Evolutionary conservation across 2,329 filamentous ascomycete species (phyloP), one percentile per base, ranked within the genome.

Genomic region (Lojkania enalia): DNA sequence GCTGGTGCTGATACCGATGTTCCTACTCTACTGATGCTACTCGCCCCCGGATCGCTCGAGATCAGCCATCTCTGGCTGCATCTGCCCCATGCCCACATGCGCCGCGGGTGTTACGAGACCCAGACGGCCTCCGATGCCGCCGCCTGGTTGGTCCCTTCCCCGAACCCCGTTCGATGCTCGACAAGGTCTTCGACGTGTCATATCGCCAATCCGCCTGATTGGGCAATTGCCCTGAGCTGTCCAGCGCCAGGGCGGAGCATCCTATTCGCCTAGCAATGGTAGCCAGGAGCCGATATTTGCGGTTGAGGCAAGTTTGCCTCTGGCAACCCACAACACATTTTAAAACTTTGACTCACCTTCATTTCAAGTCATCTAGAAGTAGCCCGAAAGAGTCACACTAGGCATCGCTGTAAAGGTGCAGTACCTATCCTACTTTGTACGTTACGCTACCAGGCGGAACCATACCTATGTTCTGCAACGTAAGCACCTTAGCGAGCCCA

Each of bases 111-210:
- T 49, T 49, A 49, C 54, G 50, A 23, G 21, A 44, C n/a, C 20
- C 45, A 49, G 47, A 43, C 45, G 42, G 55, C 50, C 44, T 42
- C 13, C 14, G 40, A 39, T 27, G 7, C 7, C 23, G 23, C 11
- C 30, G 40, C 40, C 38, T 55, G 52, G 55, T 62, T 63, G 56
- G 54, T 33, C 42, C 35, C 19, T 19, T 6, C 32, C 38, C 44
- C 52, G 43, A 41, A 52, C 29, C 47, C 51, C 46, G 40, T 43
- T 14, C 44, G 33, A 23, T 14, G 31, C 31, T 39, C 35, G 39
- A 39, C 48, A n/a, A 33, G 37, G 55, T 54, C 55, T 52, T 58
- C 60, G 42, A 58, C 56, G 49, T 59, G 54, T 51, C 57, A 57
- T 54, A 46, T 52, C 25, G 37, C 18, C 11, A 15, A 32, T 20